Evolutionary conservation across 345 rosid species (phyloP).

Genomic region (Dimocarpus longan): DNA sequence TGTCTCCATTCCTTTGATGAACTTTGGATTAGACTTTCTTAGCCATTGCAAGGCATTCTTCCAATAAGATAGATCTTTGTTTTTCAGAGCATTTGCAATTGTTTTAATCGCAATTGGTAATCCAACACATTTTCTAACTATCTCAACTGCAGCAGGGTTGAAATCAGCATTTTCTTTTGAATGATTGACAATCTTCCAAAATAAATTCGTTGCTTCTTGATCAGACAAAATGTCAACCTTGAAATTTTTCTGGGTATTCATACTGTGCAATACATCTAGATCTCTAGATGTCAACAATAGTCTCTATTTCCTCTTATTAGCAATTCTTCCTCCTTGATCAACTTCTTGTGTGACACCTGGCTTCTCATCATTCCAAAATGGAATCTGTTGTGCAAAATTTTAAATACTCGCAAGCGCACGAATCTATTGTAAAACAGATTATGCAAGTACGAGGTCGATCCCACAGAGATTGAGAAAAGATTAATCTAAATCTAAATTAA

Average conservation of each 20-base stretch:
- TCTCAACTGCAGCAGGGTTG: neutral
- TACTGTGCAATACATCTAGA: neutral
- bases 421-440: no score
- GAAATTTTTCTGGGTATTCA: conserved; percentile 8
- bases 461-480: no score
- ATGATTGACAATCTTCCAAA: neutral
- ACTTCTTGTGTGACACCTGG: neutral
- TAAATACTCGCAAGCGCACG: no score
- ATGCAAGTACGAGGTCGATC: no score
- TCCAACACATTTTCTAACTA: conserved; percentile 19
- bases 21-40: neutral
- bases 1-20: neutral
- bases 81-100: conserved; percentile 21
- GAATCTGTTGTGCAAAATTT: no score
- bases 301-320: conserved; percentile 14
- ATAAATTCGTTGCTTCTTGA: conserved; percentile 16
- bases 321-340: no score
- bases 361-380: neutral
- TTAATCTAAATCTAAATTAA: no score
- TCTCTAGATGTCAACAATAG: conserved; percentile 32
- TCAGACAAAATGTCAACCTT: neutral
- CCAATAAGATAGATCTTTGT: neutral
- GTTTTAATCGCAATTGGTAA: conserved; percentile 21
- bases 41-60: neutral
- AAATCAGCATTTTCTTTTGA: neutral